Evolutionary conservation across 768 basidiomycete species (phyloP), one percentile per base, ranked within the genome.

Genomic region (Sporobolomyces roseus): DNA sequence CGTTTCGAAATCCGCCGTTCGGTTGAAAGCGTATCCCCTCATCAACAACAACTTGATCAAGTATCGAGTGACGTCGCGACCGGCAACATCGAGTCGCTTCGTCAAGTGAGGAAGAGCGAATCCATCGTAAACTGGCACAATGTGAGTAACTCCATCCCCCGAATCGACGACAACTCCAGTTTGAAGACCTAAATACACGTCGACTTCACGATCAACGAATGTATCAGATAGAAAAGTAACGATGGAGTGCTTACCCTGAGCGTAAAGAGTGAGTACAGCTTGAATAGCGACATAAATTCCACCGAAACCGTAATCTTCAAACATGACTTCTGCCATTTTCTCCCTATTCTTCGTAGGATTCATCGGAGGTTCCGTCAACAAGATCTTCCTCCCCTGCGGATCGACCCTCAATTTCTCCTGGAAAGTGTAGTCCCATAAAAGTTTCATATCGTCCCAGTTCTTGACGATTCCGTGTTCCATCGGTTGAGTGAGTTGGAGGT

Each of bases 21-120:
- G 87, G 81, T 99, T 98, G 84, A 99, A 98, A 1, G 96, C 96
- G 79, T 99, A 98, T n/a, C 96, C 96, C n/a, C 94, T 87, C 93
- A 97, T 97, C 74, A 98, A 85, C 38, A 99, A 83, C n/a, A 99
- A 84, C 81, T 98, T 99, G 85, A 99, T 99, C 80, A 99, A 83
- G 80, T 99, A 99, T 75, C 93, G 87, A 52, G 96, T 99, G 53
- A 99, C 96, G 78, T 99, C 96, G 72, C 96, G 87, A 25, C 96
- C 96, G 61, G 96, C 96, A 74, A 99, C 97, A 77, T 99, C 96
- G 67, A 99, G 83, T 70, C 96, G 88, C 45, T 88, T 85, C 3
- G 92, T 98, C 51, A 98, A 83, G 79, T 98, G 96, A 1, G 94
- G 94, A 56, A 99, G 85, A 3, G 94, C 87, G 77, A 88, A 98